Evolutionary conservation across 805 yeast genomes (phyloP).

Genomic region (Pichia exigua): DNA sequence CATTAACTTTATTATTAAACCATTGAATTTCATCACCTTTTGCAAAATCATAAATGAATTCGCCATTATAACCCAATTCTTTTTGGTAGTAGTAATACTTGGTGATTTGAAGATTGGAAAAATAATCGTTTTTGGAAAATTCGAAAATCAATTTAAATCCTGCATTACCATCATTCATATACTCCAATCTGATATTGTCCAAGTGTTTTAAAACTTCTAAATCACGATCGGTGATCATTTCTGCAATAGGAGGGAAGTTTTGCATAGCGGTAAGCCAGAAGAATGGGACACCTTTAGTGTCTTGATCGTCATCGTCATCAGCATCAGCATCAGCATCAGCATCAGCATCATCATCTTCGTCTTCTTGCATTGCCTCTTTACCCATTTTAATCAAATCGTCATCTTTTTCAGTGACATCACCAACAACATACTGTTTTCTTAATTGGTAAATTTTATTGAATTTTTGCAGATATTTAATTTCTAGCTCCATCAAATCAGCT

Average conservation of each 20-base stretch:
- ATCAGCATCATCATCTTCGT: slow-evolving; percentile 26
- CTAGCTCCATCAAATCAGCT: slow-evolving; percentile 77
- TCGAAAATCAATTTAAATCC: slow-evolving; percentile 85
- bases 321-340: slow-evolving; percentile 37
- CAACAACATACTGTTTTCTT: slow-evolving; percentile 66
- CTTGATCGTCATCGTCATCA: slow-evolving; percentile 34
- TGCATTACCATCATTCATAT: slow-evolving; percentile 59
- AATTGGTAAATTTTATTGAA: slow-evolving; percentile 71
- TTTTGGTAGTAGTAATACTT: slow-evolving; percentile 92
- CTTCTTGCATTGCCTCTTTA: slow-evolving; percentile 52
- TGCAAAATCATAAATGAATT: slow-evolving; percentile 94
- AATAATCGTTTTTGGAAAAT: slow-evolving; percentile 68
- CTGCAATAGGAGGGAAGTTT: slow-evolving; percentile 72
- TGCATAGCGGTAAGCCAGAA: slow-evolving; percentile 96
- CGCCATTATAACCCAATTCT: slow-evolving; percentile 91
- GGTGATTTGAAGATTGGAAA: slow-evolving; percentile 61
- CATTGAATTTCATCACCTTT: slow-evolving; percentile 84
- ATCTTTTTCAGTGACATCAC: slow-evolving; percentile 65
- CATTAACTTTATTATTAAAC: slow-evolving; percentile 72
- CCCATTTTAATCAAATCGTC: slow-evolving; percentile 71
- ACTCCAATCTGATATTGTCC: slow-evolving; percentile 66
- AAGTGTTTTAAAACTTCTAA: slow-evolving; percentile 69
- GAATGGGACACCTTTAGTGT: slow-evolving; percentile 71
- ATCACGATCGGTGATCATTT: slow-evolving; percentile 84
- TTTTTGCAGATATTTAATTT: slow-evolving; percentile 63